Base-by-base conservation (phyloP, 169 alveolate species). In the Eimeria acervulina region DNA sequence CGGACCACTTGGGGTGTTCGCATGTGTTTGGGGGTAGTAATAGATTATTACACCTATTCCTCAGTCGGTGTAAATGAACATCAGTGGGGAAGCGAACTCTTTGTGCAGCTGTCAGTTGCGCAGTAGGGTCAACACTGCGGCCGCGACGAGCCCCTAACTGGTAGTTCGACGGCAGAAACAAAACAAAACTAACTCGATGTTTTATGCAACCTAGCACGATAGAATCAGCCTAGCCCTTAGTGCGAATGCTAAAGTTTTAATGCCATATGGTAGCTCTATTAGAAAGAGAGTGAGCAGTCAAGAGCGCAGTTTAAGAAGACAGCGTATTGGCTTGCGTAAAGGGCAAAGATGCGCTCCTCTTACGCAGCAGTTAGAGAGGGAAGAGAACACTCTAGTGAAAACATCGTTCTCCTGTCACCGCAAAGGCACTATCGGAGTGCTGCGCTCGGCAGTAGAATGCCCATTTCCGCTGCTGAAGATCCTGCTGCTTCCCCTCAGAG, bases 381-480 rank as follows among this genome's bases (percentile, higher is more conserved):
- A 80, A 28, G 47, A 31, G 51, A 72, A 19, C 51, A 0, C 61
- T n/a, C 44, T 87, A 59, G 28, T 61, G 81, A 40, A 87, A 38
- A 21, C 2, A 38, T 8, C 93, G 93, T 10, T 61, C 93, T 61
- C n/a, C 33, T 33, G 93, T 51, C 0, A 61, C 81, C 38, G 93
- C 93, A 52, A 87, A 87, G 38, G 93, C 81, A 38, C 93, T 87
- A 51, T 87, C 93, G 42, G 81, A 81, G 23, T 87, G 93, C 81
- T 87, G 93, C 81, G 59, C 81, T 5, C 93, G 47, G 61, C 93
- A 87, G 70, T 87, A 87, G 80, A 87, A 87, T 19, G 63, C 81
- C 93, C 93, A 55, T 51, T 38, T 31, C 44, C 66, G 68, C 66
- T 61, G 83, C 80, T 52, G 78, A 1, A 33, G 28, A 28, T 1